Evolutionary conservation across 768 basidiomycete species (phyloP), one percentile per base, ranked within the genome.

Genomic region (Pulveroboletus sp.): DNA sequence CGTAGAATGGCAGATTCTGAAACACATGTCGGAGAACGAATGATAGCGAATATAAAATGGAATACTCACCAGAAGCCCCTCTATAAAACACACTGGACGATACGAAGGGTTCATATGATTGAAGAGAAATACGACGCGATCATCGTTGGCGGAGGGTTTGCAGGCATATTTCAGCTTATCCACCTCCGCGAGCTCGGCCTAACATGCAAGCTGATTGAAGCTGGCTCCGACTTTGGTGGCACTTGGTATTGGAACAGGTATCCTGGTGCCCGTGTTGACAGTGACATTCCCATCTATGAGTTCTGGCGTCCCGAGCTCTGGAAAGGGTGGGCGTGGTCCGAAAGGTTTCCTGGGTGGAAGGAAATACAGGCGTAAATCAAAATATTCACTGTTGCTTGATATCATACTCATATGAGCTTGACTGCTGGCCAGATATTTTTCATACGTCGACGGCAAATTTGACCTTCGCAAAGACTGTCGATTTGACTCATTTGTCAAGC

Each of bases 201-300:
- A 17, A 27, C 7, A 6, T 55, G 54, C 51, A 54, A 44, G 37
- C 7, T 53, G 5, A 49, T 37, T 28, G 57, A 58, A 12, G 45
- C 45, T 0, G 57, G 42, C 14, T 41, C 57, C 6, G 42, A 49
- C 12, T 18, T 57, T 10, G 57, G 58, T 7, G 57, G 58, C 0
- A 55, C 50, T 5, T 59, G 53, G 55, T 57, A 52, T 27, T 57
- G 55, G 56, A 57, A 51, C 26, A 57, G 35, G 3, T 57, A 51
- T 39, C 56, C 52, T 8, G 50, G 57, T 2, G 50, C 43, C 7
- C 57, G 54, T 14, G 45, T 47, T 5, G 57, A 60, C 18, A 50
- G 47, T 9, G 35, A 46, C 5, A 39, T 57, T 8, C 56, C 57
- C 15, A 14, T 8, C 4, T 58, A 57, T 31, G 51, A 47, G 24